These are phyloP conservation scores for Vitellaria paradoxa DNA, from an alignment of 179 eudicot species.

Conservation along the genomic window DNA sequence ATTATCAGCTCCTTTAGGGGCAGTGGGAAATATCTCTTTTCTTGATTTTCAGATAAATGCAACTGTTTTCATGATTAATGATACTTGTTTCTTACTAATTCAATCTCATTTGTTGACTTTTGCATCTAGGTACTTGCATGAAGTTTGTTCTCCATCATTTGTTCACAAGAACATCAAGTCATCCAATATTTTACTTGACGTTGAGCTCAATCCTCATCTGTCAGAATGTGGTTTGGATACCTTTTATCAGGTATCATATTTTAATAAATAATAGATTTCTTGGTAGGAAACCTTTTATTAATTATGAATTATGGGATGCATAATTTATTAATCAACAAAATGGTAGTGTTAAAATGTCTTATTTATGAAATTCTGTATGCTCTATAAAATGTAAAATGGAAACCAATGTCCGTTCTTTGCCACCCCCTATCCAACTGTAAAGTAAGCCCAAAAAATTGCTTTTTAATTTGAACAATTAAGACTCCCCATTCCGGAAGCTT, in stretches of 20 bases:
- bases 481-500: too few relatives aligned
- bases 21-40: background rate
- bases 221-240: slow-evolving; percentile 44
- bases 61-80: background rate
- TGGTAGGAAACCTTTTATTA: background rate
- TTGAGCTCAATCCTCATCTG: slow-evolving; percentile 47
- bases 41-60: background rate
- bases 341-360: background rate
- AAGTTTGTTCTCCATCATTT: slow-evolving; percentile 44
- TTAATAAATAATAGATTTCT: background rate
- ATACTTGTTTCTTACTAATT: background rate
- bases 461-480: too few relatives aligned
- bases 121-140: slow-evolving; percentile 60
- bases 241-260: slow-evolving; percentile 36
- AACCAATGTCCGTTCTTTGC: too few relatives aligned
- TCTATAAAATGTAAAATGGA: too few relatives aligned
- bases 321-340: background rate
- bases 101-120: background rate
- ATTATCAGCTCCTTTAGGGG: background rate
- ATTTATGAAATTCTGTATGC: background rate
- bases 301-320: background rate
- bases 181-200: slow-evolving; percentile 54
- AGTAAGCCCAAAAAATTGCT: too few relatives aligned
- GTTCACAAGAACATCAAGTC: slow-evolving; percentile 60
- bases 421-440: too few relatives aligned